These are phyloP conservation scores for Thalassiosira exigua DNA, from an alignment of 352 stramenopile genomes.

Conservation along the genomic window DNA sequence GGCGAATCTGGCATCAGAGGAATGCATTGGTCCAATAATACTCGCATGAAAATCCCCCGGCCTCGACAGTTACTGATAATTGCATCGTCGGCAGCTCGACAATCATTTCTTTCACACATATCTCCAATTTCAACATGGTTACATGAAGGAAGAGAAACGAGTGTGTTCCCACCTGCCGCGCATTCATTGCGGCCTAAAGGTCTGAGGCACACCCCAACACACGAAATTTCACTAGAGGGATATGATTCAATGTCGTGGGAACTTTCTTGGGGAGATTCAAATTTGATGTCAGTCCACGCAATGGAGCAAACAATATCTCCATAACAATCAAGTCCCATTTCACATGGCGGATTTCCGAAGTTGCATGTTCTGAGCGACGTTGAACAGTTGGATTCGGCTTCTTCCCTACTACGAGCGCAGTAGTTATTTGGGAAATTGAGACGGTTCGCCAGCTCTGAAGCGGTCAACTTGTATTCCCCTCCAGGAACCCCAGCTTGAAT, in stretches of 20 bases:
- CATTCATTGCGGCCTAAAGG: conserved; percentile 13
- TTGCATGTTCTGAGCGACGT: conserved; percentile 47
- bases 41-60: too few species aligned
- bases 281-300: background rate
- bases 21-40: too few species aligned
- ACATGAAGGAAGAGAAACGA: too few species aligned
- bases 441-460: conserved; percentile 27
- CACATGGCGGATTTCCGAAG: conserved; percentile 36
- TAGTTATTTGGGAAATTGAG: conserved; percentile 50
- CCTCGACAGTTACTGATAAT: too few species aligned
- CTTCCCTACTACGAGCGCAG: conserved; percentile 41
- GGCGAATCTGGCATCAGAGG: too few species aligned
- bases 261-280: conserved; percentile 5
- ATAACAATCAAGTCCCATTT: conserved; percentile 36
- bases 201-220: conserved; percentile 13
- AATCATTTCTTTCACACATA: too few species aligned
- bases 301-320: conserved; percentile 40
- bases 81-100: too few species aligned
- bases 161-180: conserved; percentile 3
- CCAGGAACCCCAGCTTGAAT: conserved; percentile 5
- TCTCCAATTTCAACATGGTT: too few species aligned
- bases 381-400: conserved; percentile 37
- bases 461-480: conserved; percentile 17
- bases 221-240: conserved; percentile 5
- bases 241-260: background rate